Base-by-base conservation (phyloP, 1,284 basidiomycete species). In the Moesziomyces aphidis region DNA sequence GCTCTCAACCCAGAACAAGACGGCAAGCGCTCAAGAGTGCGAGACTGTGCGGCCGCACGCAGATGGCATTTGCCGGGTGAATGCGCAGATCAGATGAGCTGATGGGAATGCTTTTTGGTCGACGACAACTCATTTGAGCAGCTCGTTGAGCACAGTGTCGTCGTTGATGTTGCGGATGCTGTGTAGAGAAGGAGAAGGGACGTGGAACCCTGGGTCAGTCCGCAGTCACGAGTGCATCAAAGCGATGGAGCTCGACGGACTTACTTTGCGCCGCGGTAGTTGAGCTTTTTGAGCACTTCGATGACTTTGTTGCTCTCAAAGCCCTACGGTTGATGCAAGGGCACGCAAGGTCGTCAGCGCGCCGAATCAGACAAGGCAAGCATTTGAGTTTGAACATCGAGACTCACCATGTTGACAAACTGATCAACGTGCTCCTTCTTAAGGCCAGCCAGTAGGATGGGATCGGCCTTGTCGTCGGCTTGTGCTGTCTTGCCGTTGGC, bases 211-310 rank as follows among this genome's bases (percentile, higher is more conserved):
- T 26, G 31, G 5, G 31, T 34, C 31, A 34, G 31, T 9, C 31
- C 11, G 31, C 31, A 34, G 31, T 13, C 8, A 34, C 9, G 31
- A 44, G 21, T 17, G 8, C 10, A 26, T n/a, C 5, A 7, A n/a
- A 44, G n/a, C 10, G 23, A 44, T 28, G 24, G 5, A 28, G 31
- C 26, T 24, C 36, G n/a, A 34, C 11, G 44, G 44, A 55, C 87
- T 85, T 71, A 90, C 89, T 91, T 91, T 26, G 87, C 86, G 15
- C 93, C 95, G 21, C 95, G 90, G 86, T 98, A 99, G 86, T 99
- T 97, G 84, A 97, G 85, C 77, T 91, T 89, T 78, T 92, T 90
- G 69, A 97, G 88, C 11, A 92, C 91, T 73, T 95, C 93, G 93
- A 94, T 92, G 73, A 94, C 92, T 88, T 92, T 91, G 67, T 84